Percentiles rank a stretch among this genome's conserved stretches.
These are phyloP conservation scores for Colletotrichum sp. DNA, from an alignment of 2,329 filamentous ascomycete species.

Conservation along the genomic window DNA sequence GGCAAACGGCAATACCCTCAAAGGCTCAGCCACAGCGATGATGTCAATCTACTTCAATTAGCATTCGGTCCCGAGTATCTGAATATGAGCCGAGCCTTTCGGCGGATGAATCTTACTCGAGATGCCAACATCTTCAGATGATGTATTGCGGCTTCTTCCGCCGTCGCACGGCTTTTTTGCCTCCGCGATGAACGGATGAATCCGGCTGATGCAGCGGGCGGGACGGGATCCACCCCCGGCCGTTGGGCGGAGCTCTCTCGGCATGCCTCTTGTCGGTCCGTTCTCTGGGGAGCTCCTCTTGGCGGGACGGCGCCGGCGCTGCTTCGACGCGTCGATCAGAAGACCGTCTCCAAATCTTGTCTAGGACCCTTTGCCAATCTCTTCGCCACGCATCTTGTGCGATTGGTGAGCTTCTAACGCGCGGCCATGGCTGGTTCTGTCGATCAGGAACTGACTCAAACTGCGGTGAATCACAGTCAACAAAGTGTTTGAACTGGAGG, in stretches of 20 bases:
- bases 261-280: not conserved
- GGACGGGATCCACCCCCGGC: not conserved
- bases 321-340: not conserved
- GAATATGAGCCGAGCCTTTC: not conserved
- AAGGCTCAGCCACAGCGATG: not conserved
- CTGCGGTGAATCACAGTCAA: not conserved
- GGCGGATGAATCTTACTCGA: not conserved
- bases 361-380: not conserved
- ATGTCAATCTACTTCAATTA: not conserved
- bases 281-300: not conserved
- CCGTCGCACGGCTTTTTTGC: not conserved
- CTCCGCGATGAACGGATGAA: not conserved
- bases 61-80: constrained; percentile 10
- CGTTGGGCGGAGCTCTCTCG: not conserved
- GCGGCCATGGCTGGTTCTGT: not conserved
- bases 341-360: not conserved
- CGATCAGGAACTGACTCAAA: constrained; percentile 1
- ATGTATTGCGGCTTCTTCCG: constrained; percentile 7
- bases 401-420: not conserved
- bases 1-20: not conserved
- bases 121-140: not conserved
- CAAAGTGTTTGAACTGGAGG: not conserved
- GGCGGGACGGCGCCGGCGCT: not conserved
- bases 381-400: not conserved
- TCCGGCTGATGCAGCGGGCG: not conserved